Conservation (phyloP, 345 rosid genomes). For the Euphorbia pulcherrima region DNA sequence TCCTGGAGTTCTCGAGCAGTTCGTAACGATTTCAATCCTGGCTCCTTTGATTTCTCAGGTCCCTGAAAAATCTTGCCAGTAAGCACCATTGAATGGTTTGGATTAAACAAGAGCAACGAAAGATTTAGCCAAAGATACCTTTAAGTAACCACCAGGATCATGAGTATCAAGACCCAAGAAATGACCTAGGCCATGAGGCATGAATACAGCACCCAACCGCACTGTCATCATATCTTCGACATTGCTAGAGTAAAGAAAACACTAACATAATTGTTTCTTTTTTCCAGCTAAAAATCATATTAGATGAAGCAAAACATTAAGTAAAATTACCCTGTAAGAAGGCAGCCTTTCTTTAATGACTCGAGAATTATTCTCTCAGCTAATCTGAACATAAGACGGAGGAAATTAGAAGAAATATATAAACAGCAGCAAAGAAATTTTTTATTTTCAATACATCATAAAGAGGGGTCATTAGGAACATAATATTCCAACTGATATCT, state of each 20-base stretch:
- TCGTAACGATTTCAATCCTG: conserved; percentile 76
- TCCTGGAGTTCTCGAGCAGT: conserved; percentile 66
- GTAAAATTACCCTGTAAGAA: conserved; percentile 60
- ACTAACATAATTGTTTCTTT: conserved; percentile 3
- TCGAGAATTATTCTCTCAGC: conserved; percentile 74
- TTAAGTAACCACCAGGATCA: conserved; percentile 81
- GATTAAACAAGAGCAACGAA: not conserved
- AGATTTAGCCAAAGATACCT: conserved; percentile 37
- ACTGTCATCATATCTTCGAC: conserved; percentile 77
- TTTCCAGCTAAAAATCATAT: conserved; percentile 9
- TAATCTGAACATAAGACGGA: conserved; percentile 43
- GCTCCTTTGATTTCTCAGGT: conserved; percentile 57
- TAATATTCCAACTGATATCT: not conserved
- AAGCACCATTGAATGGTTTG: conserved; percentile 7
- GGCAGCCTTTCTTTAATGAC: conserved; percentile 58
- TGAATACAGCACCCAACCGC: conserved; percentile 76
- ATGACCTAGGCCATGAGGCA: conserved; percentile 98
- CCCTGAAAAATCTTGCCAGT: conserved; percentile 43
- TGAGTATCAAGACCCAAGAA: conserved; percentile 90
- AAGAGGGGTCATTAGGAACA: not conserved
- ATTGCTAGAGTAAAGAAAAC: conserved; percentile 39
- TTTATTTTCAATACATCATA: not conserved
- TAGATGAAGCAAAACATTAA: conserved; percentile 12
- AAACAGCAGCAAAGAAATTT: conserved; percentile 1
- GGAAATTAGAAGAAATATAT: not conserved